Base-by-base conservation (phyloP, 495 filamentous ascomycete genomes). In the Pseudomonodictys pantanalensis region DNA sequence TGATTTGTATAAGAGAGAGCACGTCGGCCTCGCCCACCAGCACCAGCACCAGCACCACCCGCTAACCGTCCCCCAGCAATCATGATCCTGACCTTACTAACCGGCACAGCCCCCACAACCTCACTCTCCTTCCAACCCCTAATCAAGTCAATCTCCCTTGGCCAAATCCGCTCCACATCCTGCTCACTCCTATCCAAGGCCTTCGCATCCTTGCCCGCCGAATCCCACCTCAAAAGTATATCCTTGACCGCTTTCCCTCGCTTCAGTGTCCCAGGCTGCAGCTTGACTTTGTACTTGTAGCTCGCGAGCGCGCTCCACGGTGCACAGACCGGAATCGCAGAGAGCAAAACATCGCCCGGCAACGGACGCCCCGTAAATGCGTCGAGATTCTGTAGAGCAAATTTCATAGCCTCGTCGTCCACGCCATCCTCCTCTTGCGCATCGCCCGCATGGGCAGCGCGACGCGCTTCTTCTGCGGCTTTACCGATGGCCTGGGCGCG, bases 221-320 rank as follows among this genome's bases (percentile, higher is more conserved):
- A 68, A 7, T 80, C 71, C 91, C 93, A 97, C 45, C 79, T 79
- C 33, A 81, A 81, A 17, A 95, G 68, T 38, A 97, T 88, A 73
- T 96, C 91, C 73, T 88, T 88, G 23, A 96, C 84, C 15, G 92
- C 93, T 71, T 96, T 98, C 1, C 92, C 92, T 75, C 96, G 95
- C 80, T 98, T 98, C 65, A 85, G 80, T 2, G 83, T 66, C 2
- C 93, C 93, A 0, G 93, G 93, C 75, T 97, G 93, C 61, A 98
- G 64, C 77, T 97, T 98, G 18, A 82, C 88, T 68, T 90, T 88
- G 75, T 95, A 97, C 74, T 95, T 95, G 65, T 86, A 88, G 46
- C 79, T 82, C 0, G 73, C 76, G 60, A 98, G 77, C 1, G 93
- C 88, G 17, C 79, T 78, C 87, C 91, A 97, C 3, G 93, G 93